Percentiles rank a stretch among this genome's conserved stretches.
phyloP scores from a whole-genome alignment of 2,329 filamentous ascomycete species.

The Trichoderma koningii region DNA sequence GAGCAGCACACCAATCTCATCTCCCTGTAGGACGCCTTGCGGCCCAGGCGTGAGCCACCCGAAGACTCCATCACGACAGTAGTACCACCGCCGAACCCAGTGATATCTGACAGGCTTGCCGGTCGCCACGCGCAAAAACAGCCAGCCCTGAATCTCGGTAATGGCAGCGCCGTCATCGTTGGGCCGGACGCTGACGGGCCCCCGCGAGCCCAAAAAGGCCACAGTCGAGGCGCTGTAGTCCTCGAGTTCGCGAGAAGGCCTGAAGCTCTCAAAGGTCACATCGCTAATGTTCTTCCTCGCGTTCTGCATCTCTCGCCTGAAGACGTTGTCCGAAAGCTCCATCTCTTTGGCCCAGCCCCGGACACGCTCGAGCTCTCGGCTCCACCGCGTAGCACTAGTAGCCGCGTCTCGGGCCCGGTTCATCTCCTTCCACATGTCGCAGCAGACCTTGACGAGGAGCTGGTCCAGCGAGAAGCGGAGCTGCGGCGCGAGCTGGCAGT shows the following conservation, averaged over 20 bases:
- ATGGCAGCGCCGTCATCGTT: conserved; percentile 53
- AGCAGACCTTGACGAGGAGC: conserved; percentile 79
- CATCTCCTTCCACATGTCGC: conserved; percentile 87
- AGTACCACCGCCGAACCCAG: conserved; percentile 94
- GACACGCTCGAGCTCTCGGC: conserved; percentile 84
- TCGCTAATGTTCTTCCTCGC: conserved; percentile 84
- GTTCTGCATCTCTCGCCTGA: conserved; percentile 76
- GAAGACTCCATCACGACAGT: conserved; percentile 93
- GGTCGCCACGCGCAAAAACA: conserved; percentile 77
- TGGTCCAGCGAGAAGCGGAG: conserved; percentile 82
- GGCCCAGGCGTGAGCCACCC: conserved; percentile 86
- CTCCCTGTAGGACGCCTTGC: conserved; percentile 89
- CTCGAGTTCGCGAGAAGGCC: conserved; percentile 88
- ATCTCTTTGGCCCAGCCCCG: conserved; percentile 93
- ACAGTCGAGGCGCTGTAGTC: conserved; percentile 90
- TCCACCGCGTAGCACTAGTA: conserved; percentile 66
- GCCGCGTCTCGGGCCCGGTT: conserved; percentile 68
- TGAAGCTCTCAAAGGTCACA: conserved; percentile 65
- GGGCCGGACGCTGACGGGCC: conserved; percentile 65
- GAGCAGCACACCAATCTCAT: conserved; percentile 91
- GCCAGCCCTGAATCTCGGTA: conserved; percentile 90
- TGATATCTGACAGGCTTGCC: conserved; percentile 88
- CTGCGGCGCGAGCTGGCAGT: conserved; percentile 84
- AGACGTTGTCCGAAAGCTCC: conserved; percentile 82
- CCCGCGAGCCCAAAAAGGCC: conserved; percentile 74